phyloP scores from a whole-genome alignment of 768 basidiomycete genomes.

The Phaffia tasmanica region DNA sequence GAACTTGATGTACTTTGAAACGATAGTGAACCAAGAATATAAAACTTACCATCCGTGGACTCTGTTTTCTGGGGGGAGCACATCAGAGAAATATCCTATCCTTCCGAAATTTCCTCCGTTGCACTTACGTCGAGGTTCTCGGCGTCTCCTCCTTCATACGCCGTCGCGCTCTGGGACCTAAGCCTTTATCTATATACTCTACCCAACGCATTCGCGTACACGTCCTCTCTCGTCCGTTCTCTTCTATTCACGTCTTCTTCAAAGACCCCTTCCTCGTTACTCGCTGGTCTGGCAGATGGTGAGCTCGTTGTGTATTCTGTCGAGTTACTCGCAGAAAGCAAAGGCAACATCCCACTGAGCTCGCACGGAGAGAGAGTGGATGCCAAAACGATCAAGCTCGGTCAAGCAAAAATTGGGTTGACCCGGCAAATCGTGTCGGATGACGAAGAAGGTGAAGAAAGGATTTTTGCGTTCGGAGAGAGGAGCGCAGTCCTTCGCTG shows the following conservation, averaged over 20 bases:
- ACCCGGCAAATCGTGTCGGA: neutral
- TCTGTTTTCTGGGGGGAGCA: too few species aligned
- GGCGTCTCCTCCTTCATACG: slow-evolving; percentile 29
- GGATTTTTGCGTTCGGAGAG: slow-evolving; percentile 56
- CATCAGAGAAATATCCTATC: too few species aligned
- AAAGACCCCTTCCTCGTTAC: slow-evolving; percentile 37
- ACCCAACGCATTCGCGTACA: slow-evolving; percentile 27
- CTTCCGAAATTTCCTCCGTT: neutral
- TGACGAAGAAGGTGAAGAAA: neutral
- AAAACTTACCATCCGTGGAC: too few species aligned
- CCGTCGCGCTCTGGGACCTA: slow-evolving; percentile 66
- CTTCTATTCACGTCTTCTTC: slow-evolving; percentile 45
- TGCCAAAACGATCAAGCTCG: too few species aligned
- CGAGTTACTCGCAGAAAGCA: slow-evolving; percentile 12
- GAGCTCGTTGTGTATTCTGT: slow-evolving; percentile 52
- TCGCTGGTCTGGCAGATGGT: slow-evolving; percentile 68
- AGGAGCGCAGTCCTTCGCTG: slow-evolving; percentile 58
- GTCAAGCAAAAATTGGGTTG: too few species aligned
- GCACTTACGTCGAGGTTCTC: neutral
- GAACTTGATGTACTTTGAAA: too few species aligned
- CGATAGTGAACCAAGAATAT: too few species aligned
- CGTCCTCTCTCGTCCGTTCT: slow-evolving; percentile 37
- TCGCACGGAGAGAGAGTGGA: too few species aligned
- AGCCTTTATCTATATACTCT: slow-evolving; percentile 47
- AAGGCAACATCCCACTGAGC: too few species aligned